Evolutionary conservation across 78 protist species (phyloP).

Genomic region (Mastigamoeba balamuthi): DNA sequence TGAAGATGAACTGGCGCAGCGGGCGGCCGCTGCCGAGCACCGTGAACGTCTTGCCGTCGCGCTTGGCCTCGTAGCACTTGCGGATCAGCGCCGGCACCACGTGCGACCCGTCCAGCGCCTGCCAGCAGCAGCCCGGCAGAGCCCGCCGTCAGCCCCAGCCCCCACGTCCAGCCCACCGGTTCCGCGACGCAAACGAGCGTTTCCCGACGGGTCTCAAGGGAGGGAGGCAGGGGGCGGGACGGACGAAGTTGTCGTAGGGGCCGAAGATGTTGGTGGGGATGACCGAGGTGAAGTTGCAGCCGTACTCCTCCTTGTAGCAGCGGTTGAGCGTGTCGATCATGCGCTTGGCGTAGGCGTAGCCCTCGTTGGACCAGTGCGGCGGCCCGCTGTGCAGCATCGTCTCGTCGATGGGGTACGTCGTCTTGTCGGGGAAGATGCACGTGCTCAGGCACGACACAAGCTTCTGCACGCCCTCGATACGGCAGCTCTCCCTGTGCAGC

Average conservation of each 20-base stretch:
- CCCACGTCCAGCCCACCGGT: no score
- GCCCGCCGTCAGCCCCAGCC: no score
- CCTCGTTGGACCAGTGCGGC: slow-evolving; percentile 83
- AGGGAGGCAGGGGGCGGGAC: no score
- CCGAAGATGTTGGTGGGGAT: slow-evolving; percentile 89
- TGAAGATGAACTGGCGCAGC: slow-evolving; percentile 81
- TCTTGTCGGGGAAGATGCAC: slow-evolving; percentile 93
- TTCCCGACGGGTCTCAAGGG: no score
- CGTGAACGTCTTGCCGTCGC: slow-evolving; percentile 6
- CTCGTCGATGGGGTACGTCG: slow-evolving; percentile 87
- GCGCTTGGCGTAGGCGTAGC: slow-evolving; percentile 87
- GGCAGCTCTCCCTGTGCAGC: no score
- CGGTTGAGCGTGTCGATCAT: slow-evolving; percentile 70
- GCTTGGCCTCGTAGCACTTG: slow-evolving; percentile 59
- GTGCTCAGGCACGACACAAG: slow-evolving; percentile 77
- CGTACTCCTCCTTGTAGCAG: slow-evolving; percentile 65
- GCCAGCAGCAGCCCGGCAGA: no score
- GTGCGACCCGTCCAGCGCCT: slow-evolving; percentile 63
- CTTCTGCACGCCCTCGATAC: slow-evolving; percentile 50
- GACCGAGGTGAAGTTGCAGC: slow-evolving; percentile 65
- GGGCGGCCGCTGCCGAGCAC: slow-evolving; percentile 82
- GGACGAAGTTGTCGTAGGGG: slow-evolving; percentile 79
- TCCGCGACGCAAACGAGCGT: no score
- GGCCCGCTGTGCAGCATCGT: slow-evolving; percentile 87
- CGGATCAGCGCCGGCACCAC: slow-evolving; percentile 88